phyloP scores from a whole-genome alignment of 108 stramenopile genomes.

The Mediolabrus comicus region DNA sequence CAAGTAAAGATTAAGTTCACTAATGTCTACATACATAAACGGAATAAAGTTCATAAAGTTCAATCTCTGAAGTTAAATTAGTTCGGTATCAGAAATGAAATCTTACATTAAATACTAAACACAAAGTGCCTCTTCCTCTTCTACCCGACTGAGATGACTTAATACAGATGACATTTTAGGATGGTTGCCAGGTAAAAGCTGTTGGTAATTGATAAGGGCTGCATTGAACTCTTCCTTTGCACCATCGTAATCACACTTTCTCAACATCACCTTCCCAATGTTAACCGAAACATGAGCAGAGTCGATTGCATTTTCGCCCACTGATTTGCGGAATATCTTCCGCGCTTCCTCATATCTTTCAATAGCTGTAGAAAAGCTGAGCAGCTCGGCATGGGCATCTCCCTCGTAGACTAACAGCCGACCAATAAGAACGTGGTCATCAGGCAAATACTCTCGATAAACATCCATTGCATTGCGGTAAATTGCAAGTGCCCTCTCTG shows the following conservation, averaged over 20 bases:
- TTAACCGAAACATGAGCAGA: constrained; percentile 46
- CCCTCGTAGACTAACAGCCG: constrained; percentile 20
- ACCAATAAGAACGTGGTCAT: constrained; percentile 30
- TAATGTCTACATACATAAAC: no score
- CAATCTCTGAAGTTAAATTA: no score
- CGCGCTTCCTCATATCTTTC: constrained; percentile 56
- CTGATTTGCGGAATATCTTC: constrained; percentile 48
- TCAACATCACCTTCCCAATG: constrained; percentile 55
- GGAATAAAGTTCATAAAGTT: no score
- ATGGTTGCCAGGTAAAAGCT: constrained; percentile 56
- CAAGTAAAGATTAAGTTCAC: no score
- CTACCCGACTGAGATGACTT: constrained; percentile 23
- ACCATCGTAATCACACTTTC: constrained; percentile 65
- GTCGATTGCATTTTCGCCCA: constrained; percentile 46
- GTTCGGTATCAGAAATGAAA: no score
- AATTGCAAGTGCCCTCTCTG: constrained; percentile 59
- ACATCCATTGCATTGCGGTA: constrained; percentile 61
- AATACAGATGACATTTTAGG: constrained; percentile 26
- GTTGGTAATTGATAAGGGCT: constrained; percentile 59
- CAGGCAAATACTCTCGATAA: constrained; percentile 30
- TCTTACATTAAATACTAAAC: no score
- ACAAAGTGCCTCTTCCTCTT: constrained; percentile 40
- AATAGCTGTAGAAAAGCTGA: constrained; percentile 26
- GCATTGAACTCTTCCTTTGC: constrained; percentile 49
- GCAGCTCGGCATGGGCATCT: constrained; percentile 49